Evolutionary conservation across 257 asterid genomes (phyloP), one percentile per base, ranked within the genome.

Genomic region (Knoxia roxburghii): DNA sequence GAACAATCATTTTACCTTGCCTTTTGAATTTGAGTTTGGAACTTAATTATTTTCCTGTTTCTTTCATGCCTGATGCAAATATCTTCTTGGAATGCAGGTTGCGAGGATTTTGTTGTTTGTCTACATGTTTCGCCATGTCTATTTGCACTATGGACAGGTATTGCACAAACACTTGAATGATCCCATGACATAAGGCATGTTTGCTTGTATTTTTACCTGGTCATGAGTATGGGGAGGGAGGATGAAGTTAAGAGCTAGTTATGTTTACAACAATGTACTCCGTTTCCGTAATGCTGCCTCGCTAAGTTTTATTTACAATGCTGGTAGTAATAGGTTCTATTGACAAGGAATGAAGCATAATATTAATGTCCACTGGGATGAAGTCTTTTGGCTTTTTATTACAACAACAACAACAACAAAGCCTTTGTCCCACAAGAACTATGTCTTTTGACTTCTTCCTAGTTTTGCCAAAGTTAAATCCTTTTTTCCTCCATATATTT

Each of bases 101-200:
- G 97, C 97, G 12, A 86, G 98, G 79, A 87, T 92, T 73, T 78
- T 92, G 69, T 82, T 92, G 93, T 92, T 92, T 66, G 81, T 77
- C 67, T 92, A 89, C 85, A 82, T 87, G 88, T 87, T 82, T 78
- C 81, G 82, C 83, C 96, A 92, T 72, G 95, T 89, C 33, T 87
- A 87, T 75, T 77, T 75, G 73, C 95, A 92, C 85, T 84, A 79
- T 68, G 71, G 74, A 64, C 86, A 89, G 98, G 98, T 92, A 78
- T 11, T 79, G 58, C 40, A 7, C 45, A 2, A 45, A n/a, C 6
- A 23, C 53, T 51, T 66, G 21, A 40, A 24, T 23, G 40, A 15
- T 39, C 41, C 35, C 24, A 20, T 35, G 53, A n/a, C 61, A 55
- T 29, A 29, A 26, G n/a, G 23, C 30, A 26, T 68, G 62, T 41